These are phyloP conservation scores for Boletus pseudo-olivaceus DNA, from an alignment of 768 basidiomycete species.

Conservation along the genomic window DNA sequence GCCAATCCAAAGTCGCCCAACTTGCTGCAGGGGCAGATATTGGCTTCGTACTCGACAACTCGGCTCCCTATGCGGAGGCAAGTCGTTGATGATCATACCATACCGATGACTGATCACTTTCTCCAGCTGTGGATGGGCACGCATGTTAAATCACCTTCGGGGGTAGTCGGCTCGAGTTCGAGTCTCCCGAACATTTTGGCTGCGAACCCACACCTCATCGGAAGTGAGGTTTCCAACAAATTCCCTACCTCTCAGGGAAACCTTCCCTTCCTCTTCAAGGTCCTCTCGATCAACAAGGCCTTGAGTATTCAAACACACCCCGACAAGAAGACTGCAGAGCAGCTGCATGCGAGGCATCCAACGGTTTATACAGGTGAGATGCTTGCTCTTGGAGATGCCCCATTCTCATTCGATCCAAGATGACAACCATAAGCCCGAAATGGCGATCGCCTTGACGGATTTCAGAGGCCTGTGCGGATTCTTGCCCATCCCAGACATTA, in stretches of 20 bases:
- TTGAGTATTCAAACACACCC: constrained; percentile 92
- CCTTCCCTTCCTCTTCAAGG: constrained; percentile 90
- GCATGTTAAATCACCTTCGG: constrained; percentile 72
- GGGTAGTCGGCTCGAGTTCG: constrained; percentile 43
- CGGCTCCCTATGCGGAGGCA: constrained; percentile 91
- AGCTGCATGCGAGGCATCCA: constrained; percentile 62
- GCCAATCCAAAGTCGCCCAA: constrained; percentile 81
- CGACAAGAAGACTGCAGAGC: constrained; percentile 76
- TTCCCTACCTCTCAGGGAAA: constrained; percentile 61
- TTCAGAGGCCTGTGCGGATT: constrained; percentile 94
- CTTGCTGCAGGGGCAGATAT: constrained; percentile 61
- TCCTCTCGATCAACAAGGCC: constrained; percentile 85
- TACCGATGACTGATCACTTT: constrained; percentile 1
- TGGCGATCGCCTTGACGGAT: constrained; percentile 93
- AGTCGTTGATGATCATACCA: constrained; percentile 19
- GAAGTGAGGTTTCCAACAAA: constrained; percentile 48
- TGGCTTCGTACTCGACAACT: constrained; percentile 64
- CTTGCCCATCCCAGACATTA: constrained; percentile 73
- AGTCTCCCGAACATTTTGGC: constrained; percentile 60
- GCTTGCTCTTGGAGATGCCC: neutral
- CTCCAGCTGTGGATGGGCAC: constrained; percentile 98
- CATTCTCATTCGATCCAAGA: constrained; percentile 46
- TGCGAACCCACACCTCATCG: constrained; percentile 66
- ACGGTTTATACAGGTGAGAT: constrained; percentile 86
- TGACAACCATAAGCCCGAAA: constrained; percentile 97